phyloP scores from a whole-genome alignment of 495 filamentous ascomycete species.

The Neurospora sp. region DNA sequence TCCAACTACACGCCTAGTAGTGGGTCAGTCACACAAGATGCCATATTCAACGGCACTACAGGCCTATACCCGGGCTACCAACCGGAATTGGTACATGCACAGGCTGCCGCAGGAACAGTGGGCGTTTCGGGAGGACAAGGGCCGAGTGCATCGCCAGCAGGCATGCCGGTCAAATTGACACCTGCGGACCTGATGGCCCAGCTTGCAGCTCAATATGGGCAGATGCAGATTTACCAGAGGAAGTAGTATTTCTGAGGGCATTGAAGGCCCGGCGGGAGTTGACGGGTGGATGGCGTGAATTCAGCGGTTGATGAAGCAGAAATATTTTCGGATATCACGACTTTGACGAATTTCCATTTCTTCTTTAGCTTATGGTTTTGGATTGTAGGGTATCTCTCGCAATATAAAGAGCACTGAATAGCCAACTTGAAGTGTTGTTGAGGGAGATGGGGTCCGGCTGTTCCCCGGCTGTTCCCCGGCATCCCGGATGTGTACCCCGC shows the following conservation, averaged over 20 bases:
- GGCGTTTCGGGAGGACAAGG: neutral
- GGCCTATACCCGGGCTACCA: neutral
- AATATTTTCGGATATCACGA: neutral
- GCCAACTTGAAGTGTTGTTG: neutral
- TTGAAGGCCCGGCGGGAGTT: neutral
- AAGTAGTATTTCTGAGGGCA: neutral
- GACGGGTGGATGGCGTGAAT: neutral
- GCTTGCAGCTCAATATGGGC: neutral
- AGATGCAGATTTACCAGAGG: neutral
- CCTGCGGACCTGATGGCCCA: neutral
- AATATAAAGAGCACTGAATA: neutral
- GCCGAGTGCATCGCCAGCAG: neutral
- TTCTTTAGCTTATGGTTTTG: neutral
- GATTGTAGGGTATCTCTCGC: neutral
- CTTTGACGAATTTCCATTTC: neutral
- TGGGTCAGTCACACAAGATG: neutral
- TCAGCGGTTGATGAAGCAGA: neutral
- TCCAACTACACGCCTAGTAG: neutral
- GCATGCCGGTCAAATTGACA: neutral
- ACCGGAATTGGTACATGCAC: neutral
- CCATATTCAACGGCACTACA: neutral
- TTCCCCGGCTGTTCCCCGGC: neutral
- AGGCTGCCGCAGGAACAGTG: neutral
- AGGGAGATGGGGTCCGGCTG: neutral
- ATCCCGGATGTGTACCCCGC: neutral